A percentile compares a stretch with the other conserved stretches of the same genome.
Conservation (phyloP, 306 rosid species). For the Albizia julibrissin region DNA sequence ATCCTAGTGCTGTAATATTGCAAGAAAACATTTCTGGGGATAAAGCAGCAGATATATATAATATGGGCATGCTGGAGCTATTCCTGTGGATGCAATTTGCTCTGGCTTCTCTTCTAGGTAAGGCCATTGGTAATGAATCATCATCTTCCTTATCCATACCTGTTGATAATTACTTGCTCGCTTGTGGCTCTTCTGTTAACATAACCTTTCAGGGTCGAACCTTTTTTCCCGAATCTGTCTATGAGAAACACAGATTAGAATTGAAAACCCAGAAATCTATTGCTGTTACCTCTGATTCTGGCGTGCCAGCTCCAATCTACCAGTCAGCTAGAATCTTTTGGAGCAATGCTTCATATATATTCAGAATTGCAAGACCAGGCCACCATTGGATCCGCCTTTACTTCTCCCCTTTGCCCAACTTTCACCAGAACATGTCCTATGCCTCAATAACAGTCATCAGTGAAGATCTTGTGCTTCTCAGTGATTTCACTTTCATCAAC, state of each 20-base stretch:
- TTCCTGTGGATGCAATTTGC: constrained; percentile 32
- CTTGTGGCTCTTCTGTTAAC: constrained; percentile 73
- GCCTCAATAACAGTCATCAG: constrained; percentile 54
- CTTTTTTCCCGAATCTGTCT: constrained; percentile 69
- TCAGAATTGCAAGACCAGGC: constrained; percentile 52
- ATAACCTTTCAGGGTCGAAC: constrained; percentile 66
- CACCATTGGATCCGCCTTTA: constrained; percentile 89
- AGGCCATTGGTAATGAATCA: neutral
- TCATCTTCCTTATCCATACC: constrained; percentile 62
- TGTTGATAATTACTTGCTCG: constrained; percentile 56
- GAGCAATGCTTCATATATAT: constrained; percentile 62
- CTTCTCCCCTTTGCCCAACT: constrained; percentile 58
- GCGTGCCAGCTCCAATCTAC: constrained; percentile 60
- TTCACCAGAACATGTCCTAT: constrained; percentile 48
- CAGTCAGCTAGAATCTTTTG: constrained; percentile 71
- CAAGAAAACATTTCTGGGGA: no score
- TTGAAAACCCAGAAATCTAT: constrained; percentile 56
- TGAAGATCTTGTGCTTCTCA: constrained; percentile 54
- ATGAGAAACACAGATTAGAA: constrained; percentile 34
- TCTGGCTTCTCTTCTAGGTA: constrained; percentile 10
- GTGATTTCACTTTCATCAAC: constrained; percentile 54
- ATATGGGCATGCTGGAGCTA: constrained; percentile 29
- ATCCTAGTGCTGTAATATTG: no score
- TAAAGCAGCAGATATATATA: neutral
- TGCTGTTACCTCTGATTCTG: constrained; percentile 52